Evolutionary conservation across 306 rosid species (phyloP).

Genomic region (Potentilla sterilis): DNA sequence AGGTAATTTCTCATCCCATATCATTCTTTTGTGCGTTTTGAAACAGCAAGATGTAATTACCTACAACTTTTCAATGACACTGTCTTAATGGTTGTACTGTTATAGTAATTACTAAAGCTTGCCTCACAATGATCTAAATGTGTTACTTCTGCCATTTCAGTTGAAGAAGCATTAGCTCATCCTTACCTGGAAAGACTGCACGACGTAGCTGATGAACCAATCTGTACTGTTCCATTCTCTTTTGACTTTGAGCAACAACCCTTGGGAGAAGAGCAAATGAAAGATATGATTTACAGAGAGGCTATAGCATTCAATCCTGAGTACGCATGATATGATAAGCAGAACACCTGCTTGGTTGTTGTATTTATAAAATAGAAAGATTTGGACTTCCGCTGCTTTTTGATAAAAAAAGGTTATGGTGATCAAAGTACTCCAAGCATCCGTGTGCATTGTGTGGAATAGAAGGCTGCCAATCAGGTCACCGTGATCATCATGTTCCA

Average conservation of each 20-base stretch:
- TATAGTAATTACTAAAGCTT: background rate
- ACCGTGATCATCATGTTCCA: constrained; percentile 24
- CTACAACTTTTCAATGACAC: background rate
- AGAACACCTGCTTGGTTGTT: background rate
- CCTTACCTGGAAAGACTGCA: constrained; percentile 96
- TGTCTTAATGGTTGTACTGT: background rate
- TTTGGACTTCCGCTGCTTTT: constrained; percentile 22
- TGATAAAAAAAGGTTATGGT: constrained; percentile 16
- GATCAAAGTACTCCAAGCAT: constrained; percentile 9
- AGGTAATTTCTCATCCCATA: constrained; percentile 48
- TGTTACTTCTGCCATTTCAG: constrained; percentile 39
- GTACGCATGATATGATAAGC: constrained; percentile 39
- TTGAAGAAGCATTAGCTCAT: constrained; percentile 92
- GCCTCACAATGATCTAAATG: background rate
- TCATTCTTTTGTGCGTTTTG: constrained; percentile 10
- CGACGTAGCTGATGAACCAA: constrained; percentile 87
- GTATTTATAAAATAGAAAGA: background rate
- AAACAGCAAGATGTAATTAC: background rate
- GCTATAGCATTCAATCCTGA: constrained; percentile 81
- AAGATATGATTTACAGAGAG: constrained; percentile 89
- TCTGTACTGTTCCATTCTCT: constrained; percentile 68
- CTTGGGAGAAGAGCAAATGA: constrained; percentile 85
- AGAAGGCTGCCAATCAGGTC: constrained; percentile 19
- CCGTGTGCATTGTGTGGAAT: constrained; percentile 18
- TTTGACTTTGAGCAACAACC: constrained; percentile 86